Base-by-base conservation (phyloP, 2,329 filamentous ascomycete genomes). In the Mycogone perniciosa region DNA sequence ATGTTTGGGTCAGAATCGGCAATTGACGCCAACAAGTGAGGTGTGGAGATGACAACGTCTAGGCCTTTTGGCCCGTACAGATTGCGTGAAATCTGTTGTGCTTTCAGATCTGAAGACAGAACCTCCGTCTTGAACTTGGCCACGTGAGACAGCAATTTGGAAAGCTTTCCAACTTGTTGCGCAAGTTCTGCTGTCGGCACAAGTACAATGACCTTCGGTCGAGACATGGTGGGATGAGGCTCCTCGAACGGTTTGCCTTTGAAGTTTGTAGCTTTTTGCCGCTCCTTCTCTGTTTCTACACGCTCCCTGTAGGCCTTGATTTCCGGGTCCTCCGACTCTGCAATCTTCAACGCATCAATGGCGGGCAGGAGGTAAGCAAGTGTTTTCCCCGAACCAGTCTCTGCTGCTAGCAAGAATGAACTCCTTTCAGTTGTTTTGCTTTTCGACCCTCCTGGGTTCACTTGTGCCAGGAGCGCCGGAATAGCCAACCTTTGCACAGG, bases 351-450 rank as follows among this genome's bases (percentile, higher is more conserved):
- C 7, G 88, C 87, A 68, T 99, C 84, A 47, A 99, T 76, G 11
- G 85, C 79, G 0, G 93, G 95, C 5, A 96, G 70, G 5, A 97
- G 74, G 64, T 99, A 99, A 7, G 93, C 89, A 55, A 99, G 74
- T 1, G 93, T 99, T 74, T 99, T 99, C 54, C 93, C 93, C 0
- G 93, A 97, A 9, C 93, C 93, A 0, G 93, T 99, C 74, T 99
- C 93, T 8, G 93, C 93, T 4, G 93, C 93, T 45, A 99, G 76
- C 9, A 99, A 76, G 63, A 89, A 96, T 1, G 68, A 68, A 38
- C 60, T 54, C 46, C 57, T 54, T 70, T 74, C 79, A 53, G 71
- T 69, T 57, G 63, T 76, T 50, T 60, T 50, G 2, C 46, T 54
- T 47, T 63, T 66, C n/a, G 53, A 44, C 41, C 60, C 56, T 13